A percentile compares a stretch with the other conserved stretches of the same genome.
These are phyloP conservation scores for Debaryomyces singareniensis DNA, from an alignment of 1,139 yeast species.

Conservation along the genomic window DNA sequence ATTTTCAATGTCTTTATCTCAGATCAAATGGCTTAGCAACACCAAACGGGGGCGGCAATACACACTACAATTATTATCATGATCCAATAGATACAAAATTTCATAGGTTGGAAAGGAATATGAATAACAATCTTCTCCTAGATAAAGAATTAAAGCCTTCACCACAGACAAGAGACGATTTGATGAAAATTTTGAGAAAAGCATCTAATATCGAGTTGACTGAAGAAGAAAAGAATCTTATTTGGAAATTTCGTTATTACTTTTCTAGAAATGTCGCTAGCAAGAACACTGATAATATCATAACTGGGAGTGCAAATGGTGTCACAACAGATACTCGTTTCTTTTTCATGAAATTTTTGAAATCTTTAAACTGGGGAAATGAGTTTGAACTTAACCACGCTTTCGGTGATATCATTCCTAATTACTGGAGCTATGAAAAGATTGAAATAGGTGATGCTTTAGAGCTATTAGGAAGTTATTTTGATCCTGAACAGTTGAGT, in stretches of 20 bases:
- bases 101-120: constrained; percentile 70
- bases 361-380: constrained; percentile 86
- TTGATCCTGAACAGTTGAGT: constrained; percentile 33
- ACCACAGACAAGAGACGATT: constrained; percentile 71
- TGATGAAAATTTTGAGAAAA: constrained; percentile 59
- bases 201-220: constrained; percentile 81
- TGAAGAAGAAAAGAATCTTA: constrained; percentile 77
- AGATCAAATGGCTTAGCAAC: constrained; percentile 1
- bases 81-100: constrained; percentile 89
- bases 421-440: constrained; percentile 51
- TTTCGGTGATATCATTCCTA: constrained; percentile 46
- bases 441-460: constrained; percentile 90
- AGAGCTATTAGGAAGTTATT: constrained; percentile 76
- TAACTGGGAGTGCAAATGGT: constrained; percentile 6
- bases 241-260: constrained; percentile 91
- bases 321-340: constrained; percentile 21
- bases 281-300: constrained; percentile 13
- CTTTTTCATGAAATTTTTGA: constrained; percentile 78
- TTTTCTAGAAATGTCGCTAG: constrained; percentile 53
- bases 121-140: constrained; percentile 66
- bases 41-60: constrained; percentile 1
- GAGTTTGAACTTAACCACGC: constrained; percentile 76
- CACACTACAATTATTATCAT: constrained; percentile 9
- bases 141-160: constrained; percentile 89
- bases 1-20: constrained; percentile 18